A percentile compares a stretch with the other conserved stretches of the same genome.
Evolutionary conservation across 2,329 filamentous ascomycete species (phyloP).

Genomic region (Apiospora rasikravindrae): DNA sequence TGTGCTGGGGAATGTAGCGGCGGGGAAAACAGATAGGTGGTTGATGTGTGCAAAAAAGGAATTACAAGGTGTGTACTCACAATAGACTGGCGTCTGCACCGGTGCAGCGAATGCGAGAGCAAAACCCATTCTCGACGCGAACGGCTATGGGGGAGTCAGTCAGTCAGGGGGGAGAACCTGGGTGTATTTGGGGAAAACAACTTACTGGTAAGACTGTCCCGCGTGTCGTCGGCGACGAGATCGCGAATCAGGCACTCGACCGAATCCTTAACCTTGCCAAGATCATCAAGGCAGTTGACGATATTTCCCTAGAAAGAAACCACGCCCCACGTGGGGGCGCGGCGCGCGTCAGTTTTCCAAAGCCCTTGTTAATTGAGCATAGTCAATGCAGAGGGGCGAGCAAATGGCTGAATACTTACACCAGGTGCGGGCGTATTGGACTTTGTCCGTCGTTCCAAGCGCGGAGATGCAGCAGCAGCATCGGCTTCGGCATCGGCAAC

Average conservation of each 20-base stretch:
- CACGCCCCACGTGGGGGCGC: background rate
- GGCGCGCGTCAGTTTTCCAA: background rate
- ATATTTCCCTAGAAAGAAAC: background rate
- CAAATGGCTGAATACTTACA: background rate
- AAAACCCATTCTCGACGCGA: background rate
- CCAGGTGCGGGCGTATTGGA: background rate
- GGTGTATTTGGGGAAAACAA: background rate
- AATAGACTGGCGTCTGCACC: background rate
- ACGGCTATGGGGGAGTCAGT: background rate
- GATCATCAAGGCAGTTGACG: background rate
- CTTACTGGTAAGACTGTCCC: background rate
- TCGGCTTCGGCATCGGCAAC: background rate
- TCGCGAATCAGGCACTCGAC: background rate
- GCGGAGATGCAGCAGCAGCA: background rate
- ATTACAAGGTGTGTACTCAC: background rate
- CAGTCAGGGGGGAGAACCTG: too few species aligned
- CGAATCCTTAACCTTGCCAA: background rate
- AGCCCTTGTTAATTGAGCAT: background rate
- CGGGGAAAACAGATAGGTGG: too few species aligned
- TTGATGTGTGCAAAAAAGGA: too few species aligned
- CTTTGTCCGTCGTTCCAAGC: background rate
- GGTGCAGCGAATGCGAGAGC: background rate
- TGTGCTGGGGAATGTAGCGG: too few species aligned
- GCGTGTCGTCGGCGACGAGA: background rate
- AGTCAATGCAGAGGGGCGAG: too few species aligned